Percentiles rank a stretch among this genome's conserved stretches.
Conservation (phyloP, 2,329 filamentous ascomycete species). For the Dothideomycetidae sp. region DNA sequence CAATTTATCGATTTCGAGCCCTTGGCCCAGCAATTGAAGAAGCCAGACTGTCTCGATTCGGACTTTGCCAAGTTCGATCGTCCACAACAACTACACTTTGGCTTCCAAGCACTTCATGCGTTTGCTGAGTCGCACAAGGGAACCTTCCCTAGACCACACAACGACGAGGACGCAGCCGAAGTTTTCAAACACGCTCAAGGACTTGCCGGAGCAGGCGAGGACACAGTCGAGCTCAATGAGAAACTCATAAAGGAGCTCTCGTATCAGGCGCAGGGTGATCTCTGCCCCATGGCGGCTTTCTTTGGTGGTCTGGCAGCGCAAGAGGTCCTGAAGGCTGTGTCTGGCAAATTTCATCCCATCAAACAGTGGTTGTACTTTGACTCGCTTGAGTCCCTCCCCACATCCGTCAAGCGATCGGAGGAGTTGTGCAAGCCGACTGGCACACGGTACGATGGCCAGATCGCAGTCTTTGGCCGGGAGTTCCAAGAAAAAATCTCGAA, state of each 20-base stretch:
- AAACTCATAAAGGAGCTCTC: conserved; percentile 86
- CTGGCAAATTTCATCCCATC: conserved; percentile 94
- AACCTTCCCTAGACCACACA: conserved; percentile 66
- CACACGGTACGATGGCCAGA: conserved; percentile 88
- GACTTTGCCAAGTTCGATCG: conserved; percentile 98
- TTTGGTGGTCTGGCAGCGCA: conserved; percentile 90
- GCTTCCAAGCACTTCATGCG: conserved; percentile 80
- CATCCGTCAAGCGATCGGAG: conserved; percentile 58
- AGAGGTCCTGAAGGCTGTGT: conserved; percentile 91
- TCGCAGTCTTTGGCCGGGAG: conserved; percentile 85
- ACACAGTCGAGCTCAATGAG: conserved; percentile 74
- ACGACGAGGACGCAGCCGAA: conserved; percentile 68
- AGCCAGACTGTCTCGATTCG: conserved; percentile 79
- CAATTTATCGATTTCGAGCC: conserved; percentile 82
- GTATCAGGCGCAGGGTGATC: conserved; percentile 83
- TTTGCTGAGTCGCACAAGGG: conserved; percentile 61
- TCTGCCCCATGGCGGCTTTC: conserved; percentile 85
- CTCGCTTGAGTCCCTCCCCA: conserved; percentile 85
- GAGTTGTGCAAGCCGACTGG: conserved; percentile 76
- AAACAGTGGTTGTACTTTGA: conserved; percentile 96
- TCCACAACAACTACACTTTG: conserved; percentile 79
- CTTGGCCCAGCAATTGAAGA: conserved; percentile 62
- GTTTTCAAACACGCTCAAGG: conserved; percentile 61
- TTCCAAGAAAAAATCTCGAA: conserved; percentile 91
- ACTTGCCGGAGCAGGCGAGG: conserved; percentile 50